Evolutionary conservation across 306 rosid genomes (phyloP), one percentile per base, ranked within the genome.

Genomic region (Rosa lucieae): DNA sequence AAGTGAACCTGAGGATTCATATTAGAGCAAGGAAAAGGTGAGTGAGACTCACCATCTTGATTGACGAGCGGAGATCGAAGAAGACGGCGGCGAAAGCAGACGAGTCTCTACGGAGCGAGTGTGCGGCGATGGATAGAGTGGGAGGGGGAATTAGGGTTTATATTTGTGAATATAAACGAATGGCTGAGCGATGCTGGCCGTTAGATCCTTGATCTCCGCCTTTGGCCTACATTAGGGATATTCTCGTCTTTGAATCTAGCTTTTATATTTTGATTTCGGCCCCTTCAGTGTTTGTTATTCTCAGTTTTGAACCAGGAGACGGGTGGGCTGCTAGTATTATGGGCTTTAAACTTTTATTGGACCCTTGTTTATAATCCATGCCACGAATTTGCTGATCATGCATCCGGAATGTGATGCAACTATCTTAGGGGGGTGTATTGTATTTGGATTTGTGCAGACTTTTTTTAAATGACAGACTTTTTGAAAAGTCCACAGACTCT

Each of bases 1-100:
- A n/a, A 35, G 4, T 1, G 10, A 56, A 40, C 23, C 42, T 18
- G 40, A 4, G 3, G 40, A 40, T 8, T 8, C 15, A 26, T 21
- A 75, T 75, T 14, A 59, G 29, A 74, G 13, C 0, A 56, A 15
- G 21, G 3, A 8, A 2, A 44, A 8, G 78, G 40, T n/a, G 5
- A 0, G 70, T 2, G 11, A 49, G 58, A 66, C 71, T 62, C n/a
- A 75, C 79, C 79, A 75, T 75, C 59, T 44, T 75, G 79, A 75
- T 62, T 61, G 59, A 8, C 32, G 65, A n/a, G 9, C 58, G 59
- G 48, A 61, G 71, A 59, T 59, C 29, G 78, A 8, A 42, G 69
- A 59, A 44, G 46, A 26, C 40, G 29, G 23, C 17, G 26, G 78
- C 56, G 56, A 53, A 35, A 15, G 17, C 70, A 37, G 17, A 44